phyloP scores from a whole-genome alignment of 2,329 filamentous ascomycete species.

The Huntiella decipiens region DNA sequence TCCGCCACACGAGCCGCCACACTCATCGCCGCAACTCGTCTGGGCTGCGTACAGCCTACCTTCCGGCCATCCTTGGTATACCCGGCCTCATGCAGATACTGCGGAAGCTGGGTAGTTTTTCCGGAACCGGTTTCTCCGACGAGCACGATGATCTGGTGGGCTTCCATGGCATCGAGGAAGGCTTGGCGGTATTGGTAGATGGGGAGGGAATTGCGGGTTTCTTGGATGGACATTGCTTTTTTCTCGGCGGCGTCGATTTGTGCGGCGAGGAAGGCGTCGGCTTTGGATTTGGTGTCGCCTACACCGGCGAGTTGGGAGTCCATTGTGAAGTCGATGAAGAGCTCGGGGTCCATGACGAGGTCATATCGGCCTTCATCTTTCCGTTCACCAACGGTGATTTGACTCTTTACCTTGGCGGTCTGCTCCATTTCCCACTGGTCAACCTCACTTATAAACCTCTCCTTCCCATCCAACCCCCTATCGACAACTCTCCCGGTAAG shows the following conservation, averaged over 20 bases:
- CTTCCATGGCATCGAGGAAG: conserved; percentile 66
- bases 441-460: conserved; percentile 79
- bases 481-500: conserved; percentile 85
- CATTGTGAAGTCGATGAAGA: conserved; percentile 69
- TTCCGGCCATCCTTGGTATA: conserved; percentile 71
- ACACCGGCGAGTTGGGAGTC: conserved; percentile 57
- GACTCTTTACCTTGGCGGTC: conserved; percentile 66
- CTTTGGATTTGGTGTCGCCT: conserved; percentile 50
- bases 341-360: conserved; percentile 77
- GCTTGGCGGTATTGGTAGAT: conserved; percentile 77
- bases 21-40: conserved; percentile 91
- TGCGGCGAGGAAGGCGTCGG: conserved; percentile 59
- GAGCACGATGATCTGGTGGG: conserved; percentile 77
- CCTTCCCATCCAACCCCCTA: conserved; percentile 67
- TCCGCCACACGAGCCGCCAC: conserved; percentile 92
- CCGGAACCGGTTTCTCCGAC: conserved; percentile 90
- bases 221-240: conserved; percentile 73
- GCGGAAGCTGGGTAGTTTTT: conserved; percentile 88
- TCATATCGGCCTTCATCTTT: conserved; percentile 58
- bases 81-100: conserved; percentile 82
- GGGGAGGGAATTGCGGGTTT: conserved; percentile 74
- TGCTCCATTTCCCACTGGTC: conserved; percentile 95
- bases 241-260: conserved; percentile 79
- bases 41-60: conserved; percentile 82
- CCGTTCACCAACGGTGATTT: conserved; percentile 56